Evolutionary conservation across 2,329 filamentous ascomycete genomes (phyloP).

Genomic region (Pseudocercospora fijiensis): DNA sequence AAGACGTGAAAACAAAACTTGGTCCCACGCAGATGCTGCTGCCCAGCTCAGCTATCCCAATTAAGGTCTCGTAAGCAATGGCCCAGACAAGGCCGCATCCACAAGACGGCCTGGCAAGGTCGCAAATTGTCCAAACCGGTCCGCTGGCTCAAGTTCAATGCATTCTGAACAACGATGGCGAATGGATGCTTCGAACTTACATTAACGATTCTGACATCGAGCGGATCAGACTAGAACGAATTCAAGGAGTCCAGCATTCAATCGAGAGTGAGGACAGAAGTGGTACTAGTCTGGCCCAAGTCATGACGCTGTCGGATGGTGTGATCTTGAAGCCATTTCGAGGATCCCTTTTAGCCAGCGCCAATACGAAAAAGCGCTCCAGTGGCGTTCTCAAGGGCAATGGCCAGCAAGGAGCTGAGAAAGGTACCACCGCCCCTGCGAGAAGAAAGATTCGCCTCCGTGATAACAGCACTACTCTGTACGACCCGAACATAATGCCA

Average conservation of each 20-base stretch:
- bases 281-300: too few species aligned
- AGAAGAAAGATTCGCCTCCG: background rate
- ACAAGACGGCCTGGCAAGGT: background rate
- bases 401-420: too few species aligned
- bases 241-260: background rate
- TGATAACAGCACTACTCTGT: background rate
- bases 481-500: background rate
- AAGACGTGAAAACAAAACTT: too few species aligned
- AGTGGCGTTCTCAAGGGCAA: too few species aligned
- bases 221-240: background rate
- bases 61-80: background rate
- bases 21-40: too few species aligned
- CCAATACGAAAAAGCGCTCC: too few species aligned
- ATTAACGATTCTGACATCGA: background rate
- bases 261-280: background rate
- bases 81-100: background rate
- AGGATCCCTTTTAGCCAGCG: too few species aligned
- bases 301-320: too few species aligned
- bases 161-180: background rate
- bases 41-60: too few species aligned
- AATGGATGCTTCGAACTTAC: background rate
- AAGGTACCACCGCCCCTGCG: background rate
- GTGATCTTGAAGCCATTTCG: background rate
- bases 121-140: background rate
- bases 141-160: background rate